Evolutionary conservation across 345 rosid species (phyloP).

Genomic region (Camelina sativa): DNA sequence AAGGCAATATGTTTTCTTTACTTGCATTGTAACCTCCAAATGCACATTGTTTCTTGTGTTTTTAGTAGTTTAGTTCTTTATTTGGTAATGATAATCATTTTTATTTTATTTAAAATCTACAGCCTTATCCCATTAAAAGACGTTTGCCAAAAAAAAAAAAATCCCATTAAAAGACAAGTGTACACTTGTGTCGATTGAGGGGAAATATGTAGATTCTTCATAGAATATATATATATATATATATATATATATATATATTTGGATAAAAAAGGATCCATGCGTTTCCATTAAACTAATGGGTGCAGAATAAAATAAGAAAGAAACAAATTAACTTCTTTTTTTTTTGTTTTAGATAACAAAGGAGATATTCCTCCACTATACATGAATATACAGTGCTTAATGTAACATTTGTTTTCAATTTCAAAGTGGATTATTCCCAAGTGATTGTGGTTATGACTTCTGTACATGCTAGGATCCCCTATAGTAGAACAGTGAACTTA

Average conservation of each 20-base stretch:
- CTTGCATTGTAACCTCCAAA: slow-evolving; percentile 27
- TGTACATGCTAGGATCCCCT: slow-evolving; percentile 16
- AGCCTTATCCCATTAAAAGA: neutral
- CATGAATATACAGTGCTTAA: too few species aligned
- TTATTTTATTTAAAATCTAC: neutral
- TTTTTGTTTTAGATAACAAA: too few species aligned
- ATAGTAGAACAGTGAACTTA: too few species aligned
- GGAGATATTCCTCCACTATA: too few species aligned
- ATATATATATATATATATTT: too few species aligned
- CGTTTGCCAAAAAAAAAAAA: too few species aligned
- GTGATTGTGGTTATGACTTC: slow-evolving; percentile 10
- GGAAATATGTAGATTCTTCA: neutral
- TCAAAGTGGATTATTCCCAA: slow-evolving; percentile 27
- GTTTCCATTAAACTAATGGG: too few species aligned
- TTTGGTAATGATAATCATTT: slow-evolving; percentile 28
- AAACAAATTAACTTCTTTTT: too few species aligned
- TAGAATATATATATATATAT: too few species aligned
- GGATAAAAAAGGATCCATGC: too few species aligned
- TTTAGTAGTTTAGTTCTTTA: slow-evolving; percentile 12
- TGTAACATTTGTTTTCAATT: slow-evolving; percentile 19
- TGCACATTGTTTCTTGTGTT: slow-evolving; percentile 24
- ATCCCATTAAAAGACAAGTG: neutral
- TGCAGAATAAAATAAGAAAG: too few species aligned
- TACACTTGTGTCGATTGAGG: neutral
- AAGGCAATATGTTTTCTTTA: slow-evolving; percentile 25